Percentiles rank a stretch among this genome's conserved stretches.
phyloP scores from a whole-genome alignment of 2,329 filamentous ascomycete genomes.

The Thermoascus crustaceus region DNA sequence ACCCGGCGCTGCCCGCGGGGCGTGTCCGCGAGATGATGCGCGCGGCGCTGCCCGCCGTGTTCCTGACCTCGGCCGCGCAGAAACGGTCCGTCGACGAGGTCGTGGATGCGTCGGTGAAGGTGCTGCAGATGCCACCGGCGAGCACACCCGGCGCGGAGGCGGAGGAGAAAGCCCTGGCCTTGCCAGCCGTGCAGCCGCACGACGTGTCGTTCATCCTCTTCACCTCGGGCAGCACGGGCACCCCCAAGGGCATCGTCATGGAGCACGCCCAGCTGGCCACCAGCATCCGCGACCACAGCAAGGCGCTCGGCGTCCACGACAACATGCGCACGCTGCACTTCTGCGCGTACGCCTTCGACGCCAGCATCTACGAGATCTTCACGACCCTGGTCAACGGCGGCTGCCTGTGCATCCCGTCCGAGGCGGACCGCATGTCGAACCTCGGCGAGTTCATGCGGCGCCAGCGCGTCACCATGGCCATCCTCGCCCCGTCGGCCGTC shows the following conservation, averaged over 20 bases:
- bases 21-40: not conserved
- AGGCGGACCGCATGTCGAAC: slow-evolving; percentile 34
- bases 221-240: slow-evolving; percentile 39
- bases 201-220: slow-evolving; percentile 34
- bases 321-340: slow-evolving; percentile 28
- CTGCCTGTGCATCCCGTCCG: slow-evolving; percentile 37
- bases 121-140: not conserved
- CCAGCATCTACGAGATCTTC: slow-evolving; percentile 34
- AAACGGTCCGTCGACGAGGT: not conserved
- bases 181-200: not conserved
- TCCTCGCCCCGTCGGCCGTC: slow-evolving; percentile 49
- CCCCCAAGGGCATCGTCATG: slow-evolving; percentile 36
- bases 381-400: slow-evolving; percentile 31
- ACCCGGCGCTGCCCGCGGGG: slow-evolving; percentile 14
- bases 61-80: not conserved
- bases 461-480: slow-evolving; percentile 43
- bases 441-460: slow-evolving; percentile 38
- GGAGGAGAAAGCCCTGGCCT: not conserved
- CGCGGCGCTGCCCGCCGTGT: not conserved
- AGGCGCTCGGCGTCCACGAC: slow-evolving; percentile 23
- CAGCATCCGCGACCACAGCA: slow-evolving; percentile 40
- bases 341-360: slow-evolving; percentile 36
- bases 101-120: not conserved
- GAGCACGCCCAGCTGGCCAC: slow-evolving; percentile 41
- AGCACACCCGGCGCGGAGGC: not conserved